Evolutionary conservation across 805 yeast species (phyloP), one percentile per base, ranked within the genome.

Genomic region (Candida gorgasii): DNA sequence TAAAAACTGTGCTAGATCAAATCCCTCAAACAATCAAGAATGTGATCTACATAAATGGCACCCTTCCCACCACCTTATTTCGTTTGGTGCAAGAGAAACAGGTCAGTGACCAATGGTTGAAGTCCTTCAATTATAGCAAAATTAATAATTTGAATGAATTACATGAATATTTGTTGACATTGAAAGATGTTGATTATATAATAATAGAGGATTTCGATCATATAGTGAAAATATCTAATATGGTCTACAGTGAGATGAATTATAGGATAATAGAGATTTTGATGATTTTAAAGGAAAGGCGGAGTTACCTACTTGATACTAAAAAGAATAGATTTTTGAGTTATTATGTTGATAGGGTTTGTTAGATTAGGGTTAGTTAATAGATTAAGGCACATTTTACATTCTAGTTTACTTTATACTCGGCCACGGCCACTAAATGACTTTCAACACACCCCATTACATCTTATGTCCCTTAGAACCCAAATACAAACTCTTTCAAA

Each of bases 151-250:
- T 51, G 4, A 13, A 32, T 12, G 42, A 45, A 9, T 33, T 49
- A 36, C n/a, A 36, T n/a, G 13, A 42, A 1, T 27, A 36, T 8
- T 14, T 43, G 5, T 11, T 3, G 8, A 8, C n/a, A 8, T 7
- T 26, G 23, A 14, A 23, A 2, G 16, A 14, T 2, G 16, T 16
- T 12, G 32, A 30, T 13, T 24, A 39, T 14, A 20, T 47, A 6
- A 39, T 51, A 14, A 34, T 51, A 1, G 55, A 51, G 26, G 36
- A 44, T 27, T 36, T 51, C 18, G 18, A 30, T 13, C 49, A 45
- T 9, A 36, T 51, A 15, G 43, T 40, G 9, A 32, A 40, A 18
- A 28, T 41, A 11, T 37, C 43, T 11, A 39, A 38, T 16, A 11
- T 36, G 8, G 45, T 36, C 6, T 48, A 50, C 24, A 33, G 26